phyloP scores from a whole-genome alignment of 2,329 filamentous ascomycete genomes.

The Calonectria henricotiae region DNA sequence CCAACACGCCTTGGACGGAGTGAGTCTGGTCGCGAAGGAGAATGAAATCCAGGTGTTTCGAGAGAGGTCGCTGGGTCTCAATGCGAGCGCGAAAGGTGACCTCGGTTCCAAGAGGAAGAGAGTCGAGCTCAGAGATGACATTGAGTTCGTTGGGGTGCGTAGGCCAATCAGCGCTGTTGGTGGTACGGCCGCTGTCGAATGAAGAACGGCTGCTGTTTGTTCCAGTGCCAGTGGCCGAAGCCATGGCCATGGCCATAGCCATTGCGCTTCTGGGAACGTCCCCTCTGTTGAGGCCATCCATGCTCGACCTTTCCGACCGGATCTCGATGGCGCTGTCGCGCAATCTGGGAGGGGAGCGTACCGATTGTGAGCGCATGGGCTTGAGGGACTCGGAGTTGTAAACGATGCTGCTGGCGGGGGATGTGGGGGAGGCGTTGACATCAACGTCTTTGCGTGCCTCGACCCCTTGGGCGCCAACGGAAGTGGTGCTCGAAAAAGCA shows the following conservation, averaged over 20 bases:
- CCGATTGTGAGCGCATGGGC: constrained; percentile 30
- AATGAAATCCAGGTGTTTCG: constrained; percentile 86
- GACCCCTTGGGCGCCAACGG: not conserved
- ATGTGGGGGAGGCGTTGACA: constrained; percentile 34
- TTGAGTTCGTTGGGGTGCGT: constrained; percentile 61
- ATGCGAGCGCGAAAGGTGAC: constrained; percentile 63
- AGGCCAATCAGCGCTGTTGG: constrained; percentile 59
- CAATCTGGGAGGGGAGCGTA: constrained; percentile 46
- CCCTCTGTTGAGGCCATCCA: constrained; percentile 44
- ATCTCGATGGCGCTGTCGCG: constrained; percentile 57
- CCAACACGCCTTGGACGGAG: constrained; percentile 88
- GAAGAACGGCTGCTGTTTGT: constrained; percentile 52
- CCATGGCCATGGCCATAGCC: constrained; percentile 33
- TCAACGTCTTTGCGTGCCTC: constrained; percentile 27
- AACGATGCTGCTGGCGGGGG: constrained; percentile 32
- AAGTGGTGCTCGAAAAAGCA: constrained; percentile 31
- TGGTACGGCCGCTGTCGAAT: constrained; percentile 59
- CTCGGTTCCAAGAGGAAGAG: constrained; percentile 58
- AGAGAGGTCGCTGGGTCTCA: constrained; percentile 83
- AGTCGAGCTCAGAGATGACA: constrained; percentile 59
- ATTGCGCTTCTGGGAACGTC: constrained; percentile 29
- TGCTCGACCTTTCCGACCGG: constrained; percentile 54
- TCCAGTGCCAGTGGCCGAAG: not conserved
- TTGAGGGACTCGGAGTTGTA: constrained; percentile 39
- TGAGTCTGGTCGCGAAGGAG: constrained; percentile 88